phyloP scores from a whole-genome alignment of 176 grass and related monocot species.

The Triticum monococcum region DNA sequence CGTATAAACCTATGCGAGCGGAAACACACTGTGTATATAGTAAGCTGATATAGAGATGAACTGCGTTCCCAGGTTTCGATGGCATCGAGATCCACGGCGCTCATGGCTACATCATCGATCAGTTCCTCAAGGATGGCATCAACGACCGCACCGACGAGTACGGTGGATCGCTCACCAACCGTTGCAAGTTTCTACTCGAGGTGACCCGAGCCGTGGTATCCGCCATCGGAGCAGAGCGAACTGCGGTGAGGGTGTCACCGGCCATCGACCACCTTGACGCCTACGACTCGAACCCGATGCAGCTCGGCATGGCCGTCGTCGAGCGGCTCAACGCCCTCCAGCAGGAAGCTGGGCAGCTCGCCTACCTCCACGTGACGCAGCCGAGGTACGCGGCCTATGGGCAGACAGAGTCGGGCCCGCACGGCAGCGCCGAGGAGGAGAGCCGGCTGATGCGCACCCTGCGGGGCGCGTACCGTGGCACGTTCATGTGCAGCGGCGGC shows the following conservation, averaged over 20 bases:
- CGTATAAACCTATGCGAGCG: background rate
- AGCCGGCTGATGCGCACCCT: conserved; percentile 60
- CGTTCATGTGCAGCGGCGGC: conserved; percentile 87
- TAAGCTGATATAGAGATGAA: background rate
- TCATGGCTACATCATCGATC: conserved; percentile 89
- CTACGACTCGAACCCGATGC: conserved; percentile 68
- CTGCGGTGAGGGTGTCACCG: conserved; percentile 75
- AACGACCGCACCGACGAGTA: conserved; percentile 82
- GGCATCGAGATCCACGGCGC: conserved; percentile 95
- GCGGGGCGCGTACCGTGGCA: conserved; percentile 56
- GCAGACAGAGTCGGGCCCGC: conserved; percentile 80
- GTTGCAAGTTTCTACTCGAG: conserved; percentile 73
- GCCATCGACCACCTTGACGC: conserved; percentile 95
- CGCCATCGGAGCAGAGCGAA: conserved; percentile 60
- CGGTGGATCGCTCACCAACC: conserved; percentile 77
- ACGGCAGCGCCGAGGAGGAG: conserved; percentile 88
- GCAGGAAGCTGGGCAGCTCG: conserved; percentile 47
- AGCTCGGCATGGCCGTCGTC: conserved; percentile 69
- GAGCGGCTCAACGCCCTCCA: conserved; percentile 65
- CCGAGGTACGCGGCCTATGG: conserved; percentile 82
- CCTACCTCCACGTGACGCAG: conserved; percentile 95
- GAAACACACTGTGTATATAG: background rate
- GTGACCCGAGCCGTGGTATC: conserved; percentile 58
- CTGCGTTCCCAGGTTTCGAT: conserved; percentile 62
- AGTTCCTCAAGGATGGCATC: conserved; percentile 94